phyloP scores from a whole-genome alignment of 1,284 basidiomycete genomes.

The Ceratobasidium sp. region DNA sequence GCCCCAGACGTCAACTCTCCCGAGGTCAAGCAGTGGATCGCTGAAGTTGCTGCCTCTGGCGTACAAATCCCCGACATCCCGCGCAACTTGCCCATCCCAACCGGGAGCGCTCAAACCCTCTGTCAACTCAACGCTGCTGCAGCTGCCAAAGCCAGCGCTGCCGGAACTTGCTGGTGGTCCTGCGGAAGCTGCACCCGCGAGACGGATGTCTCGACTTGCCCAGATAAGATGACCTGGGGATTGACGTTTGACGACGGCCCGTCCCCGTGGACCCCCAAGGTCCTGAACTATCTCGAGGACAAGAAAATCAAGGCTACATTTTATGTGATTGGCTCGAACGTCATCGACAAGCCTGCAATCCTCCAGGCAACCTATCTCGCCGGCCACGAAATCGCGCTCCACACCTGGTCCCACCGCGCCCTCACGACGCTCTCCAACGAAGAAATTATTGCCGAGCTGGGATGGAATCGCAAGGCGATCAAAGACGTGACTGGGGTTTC shows the following conservation, averaged over 20 bases:
- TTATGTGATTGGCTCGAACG: slow-evolving; percentile 75
- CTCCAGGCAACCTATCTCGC: slow-evolving; percentile 84
- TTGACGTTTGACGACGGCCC: slow-evolving; percentile 87
- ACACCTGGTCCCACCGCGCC: slow-evolving; percentile 40
- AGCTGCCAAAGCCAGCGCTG: slow-evolving; percentile 41
- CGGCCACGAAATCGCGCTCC: slow-evolving; percentile 63
- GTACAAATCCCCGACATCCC: slow-evolving; percentile 49
- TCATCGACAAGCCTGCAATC: slow-evolving; percentile 77
- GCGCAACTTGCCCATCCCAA: slow-evolving; percentile 48
- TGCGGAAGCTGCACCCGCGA: slow-evolving; percentile 80
- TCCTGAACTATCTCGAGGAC: slow-evolving; percentile 73
- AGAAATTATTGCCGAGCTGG: slow-evolving; percentile 91
- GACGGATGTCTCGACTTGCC: slow-evolving; percentile 77
- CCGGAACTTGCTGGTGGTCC: slow-evolving; percentile 59
- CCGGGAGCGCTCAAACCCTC: slow-evolving; percentile 37
- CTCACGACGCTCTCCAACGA: slow-evolving; percentile 74
- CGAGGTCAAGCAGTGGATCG: slow-evolving; percentile 56
- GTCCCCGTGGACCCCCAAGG: slow-evolving; percentile 74
- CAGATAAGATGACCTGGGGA: slow-evolving; percentile 81
- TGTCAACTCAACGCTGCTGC: slow-evolving; percentile 41
- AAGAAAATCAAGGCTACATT: slow-evolving; percentile 81
- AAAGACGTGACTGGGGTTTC: slow-evolving; percentile 65
- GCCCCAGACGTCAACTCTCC: slow-evolving; percentile 56
- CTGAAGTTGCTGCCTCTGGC: slow-evolving; percentile 47
- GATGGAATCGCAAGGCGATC: slow-evolving; percentile 89